These are phyloP conservation scores for Penstemon davidsonii DNA, from an alignment of 257 asterid species.

Conservation along the genomic window DNA sequence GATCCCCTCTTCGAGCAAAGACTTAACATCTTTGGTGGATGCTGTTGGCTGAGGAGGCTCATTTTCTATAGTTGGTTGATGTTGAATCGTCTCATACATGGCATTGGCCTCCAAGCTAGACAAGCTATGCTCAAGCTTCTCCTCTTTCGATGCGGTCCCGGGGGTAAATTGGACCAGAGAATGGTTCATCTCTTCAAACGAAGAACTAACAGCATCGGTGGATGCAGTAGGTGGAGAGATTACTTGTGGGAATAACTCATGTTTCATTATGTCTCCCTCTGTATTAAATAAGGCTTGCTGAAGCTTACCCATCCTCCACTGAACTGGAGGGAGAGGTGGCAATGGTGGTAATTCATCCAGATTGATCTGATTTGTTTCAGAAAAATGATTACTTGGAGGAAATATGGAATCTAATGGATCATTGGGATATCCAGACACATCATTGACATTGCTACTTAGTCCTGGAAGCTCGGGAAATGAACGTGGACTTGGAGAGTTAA, in stretches of 20 bases:
- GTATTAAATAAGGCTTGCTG: slow-evolving; percentile 44
- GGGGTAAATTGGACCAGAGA: slow-evolving; percentile 22
- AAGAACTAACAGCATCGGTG: slow-evolving; percentile 26
- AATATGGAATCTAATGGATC: slow-evolving; percentile 35
- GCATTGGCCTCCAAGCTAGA: slow-evolving; percentile 26
- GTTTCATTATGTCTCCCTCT: slow-evolving; percentile 33
- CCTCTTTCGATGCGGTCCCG: slow-evolving; percentile 24
- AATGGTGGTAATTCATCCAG: slow-evolving; percentile 68
- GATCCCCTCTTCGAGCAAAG: neutral
- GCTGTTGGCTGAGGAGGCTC: slow-evolving; percentile 16
- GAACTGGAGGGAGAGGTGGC: slow-evolving; percentile 98
- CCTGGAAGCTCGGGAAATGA: slow-evolving; percentile 37
- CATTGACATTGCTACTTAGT: slow-evolving; percentile 26
- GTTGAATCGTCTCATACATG: neutral
- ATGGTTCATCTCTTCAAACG: slow-evolving; percentile 33
- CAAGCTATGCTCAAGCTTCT: slow-evolving; percentile 25
- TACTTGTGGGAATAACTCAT: slow-evolving; percentile 24
- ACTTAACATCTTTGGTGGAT: slow-evolving; percentile 3
- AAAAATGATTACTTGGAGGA: slow-evolving; percentile 37
- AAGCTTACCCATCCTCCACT: slow-evolving; percentile 79
- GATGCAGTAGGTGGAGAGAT: slow-evolving; percentile 30
- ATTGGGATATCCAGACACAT: slow-evolving; percentile 31
- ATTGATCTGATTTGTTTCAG: slow-evolving; percentile 37
- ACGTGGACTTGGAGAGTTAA: slow-evolving; percentile 31
- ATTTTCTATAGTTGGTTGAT: neutral